Evolutionary conservation across 2,329 filamentous ascomycete genomes (phyloP).

Genomic region (Westerdykella aurantiaca): DNA sequence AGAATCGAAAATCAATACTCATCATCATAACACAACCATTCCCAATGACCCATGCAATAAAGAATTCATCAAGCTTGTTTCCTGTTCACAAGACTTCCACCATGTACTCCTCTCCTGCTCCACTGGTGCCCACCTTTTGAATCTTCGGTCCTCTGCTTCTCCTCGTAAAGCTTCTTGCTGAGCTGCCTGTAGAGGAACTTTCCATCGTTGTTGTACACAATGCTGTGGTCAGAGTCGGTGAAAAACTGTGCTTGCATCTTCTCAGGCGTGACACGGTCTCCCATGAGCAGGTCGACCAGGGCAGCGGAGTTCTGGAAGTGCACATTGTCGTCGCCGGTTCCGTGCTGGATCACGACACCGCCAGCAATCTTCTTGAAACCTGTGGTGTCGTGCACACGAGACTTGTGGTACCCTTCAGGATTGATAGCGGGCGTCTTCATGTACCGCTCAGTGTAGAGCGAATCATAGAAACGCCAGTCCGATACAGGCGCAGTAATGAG

Average conservation of each 20-base stretch:
- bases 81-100: background rate
- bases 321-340: conserved; percentile 65
- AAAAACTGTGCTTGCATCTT: conserved; percentile 61
- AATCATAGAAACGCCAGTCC: conserved; percentile 67
- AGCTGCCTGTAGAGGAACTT: conserved; percentile 59
- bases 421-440: conserved; percentile 60
- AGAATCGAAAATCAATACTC: no score
- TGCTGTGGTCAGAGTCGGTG: conserved; percentile 60
- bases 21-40: no score
- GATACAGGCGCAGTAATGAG: conserved; percentile 61
- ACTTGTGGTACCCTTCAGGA: conserved; percentile 54
- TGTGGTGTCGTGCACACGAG: conserved; percentile 51
- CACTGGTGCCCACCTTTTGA: conserved; percentile 42
- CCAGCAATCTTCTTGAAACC: conserved; percentile 61
- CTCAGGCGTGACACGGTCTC: conserved; percentile 52
- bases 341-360: conserved; percentile 58
- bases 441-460: conserved; percentile 66
- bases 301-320: conserved; percentile 63
- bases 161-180: conserved; percentile 55
- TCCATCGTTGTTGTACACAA: conserved; percentile 52
- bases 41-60: no score
- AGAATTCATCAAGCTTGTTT: no score
- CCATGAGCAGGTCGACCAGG: conserved; percentile 57
- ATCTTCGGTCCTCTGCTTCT: conserved; percentile 49
- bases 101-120: conserved; percentile 30